Evolutionary conservation across 352 stramenopile genomes (phyloP).

Genomic region (Pythium sp.): DNA sequence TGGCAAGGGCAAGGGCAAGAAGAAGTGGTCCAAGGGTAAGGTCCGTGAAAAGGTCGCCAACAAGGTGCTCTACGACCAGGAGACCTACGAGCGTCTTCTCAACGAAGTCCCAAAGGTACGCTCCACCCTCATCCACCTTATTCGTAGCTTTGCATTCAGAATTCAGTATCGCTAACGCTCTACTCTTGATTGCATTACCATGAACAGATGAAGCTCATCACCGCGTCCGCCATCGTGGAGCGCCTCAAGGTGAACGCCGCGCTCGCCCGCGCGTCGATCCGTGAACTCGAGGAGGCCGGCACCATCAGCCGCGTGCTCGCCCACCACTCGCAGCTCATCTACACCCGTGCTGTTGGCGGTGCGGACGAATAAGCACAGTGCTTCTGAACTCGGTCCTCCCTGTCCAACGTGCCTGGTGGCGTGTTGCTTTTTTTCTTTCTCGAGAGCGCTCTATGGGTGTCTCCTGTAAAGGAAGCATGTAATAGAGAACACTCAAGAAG

Average conservation of each 20-base stretch:
- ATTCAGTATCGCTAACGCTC: not conserved
- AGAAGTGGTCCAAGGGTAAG: slow-evolving; percentile 99
- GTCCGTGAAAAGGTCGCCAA: slow-evolving; percentile 99
- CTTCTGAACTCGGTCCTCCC: slow-evolving; percentile 11
- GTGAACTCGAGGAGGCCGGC: slow-evolving; percentile 95
- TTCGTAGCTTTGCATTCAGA: not conserved
- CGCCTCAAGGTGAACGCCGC: slow-evolving; percentile 99
- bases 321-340: slow-evolving; percentile 98
- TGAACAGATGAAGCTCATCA: slow-evolving; percentile 99
- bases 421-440: not conserved
- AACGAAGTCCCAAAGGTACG: slow-evolving; percentile 96
- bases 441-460: not conserved
- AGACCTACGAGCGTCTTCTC: slow-evolving; percentile 97
- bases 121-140: not conserved
- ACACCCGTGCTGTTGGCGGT: slow-evolving; percentile 92
- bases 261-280: slow-evolving; percentile 96
- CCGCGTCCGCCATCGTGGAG: slow-evolving; percentile 97
- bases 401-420: slow-evolving; percentile 12
- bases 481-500: slow-evolving; percentile 10
- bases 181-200: not conserved
- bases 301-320: slow-evolving; percentile 94
- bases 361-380: slow-evolving; percentile 58
- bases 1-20: slow-evolving; percentile 98
- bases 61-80: slow-evolving; percentile 99
- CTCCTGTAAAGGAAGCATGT: not conserved